Conservation (phyloP, 2,329 filamentous ascomycete species). For the Neonectria ditissima region DNA sequence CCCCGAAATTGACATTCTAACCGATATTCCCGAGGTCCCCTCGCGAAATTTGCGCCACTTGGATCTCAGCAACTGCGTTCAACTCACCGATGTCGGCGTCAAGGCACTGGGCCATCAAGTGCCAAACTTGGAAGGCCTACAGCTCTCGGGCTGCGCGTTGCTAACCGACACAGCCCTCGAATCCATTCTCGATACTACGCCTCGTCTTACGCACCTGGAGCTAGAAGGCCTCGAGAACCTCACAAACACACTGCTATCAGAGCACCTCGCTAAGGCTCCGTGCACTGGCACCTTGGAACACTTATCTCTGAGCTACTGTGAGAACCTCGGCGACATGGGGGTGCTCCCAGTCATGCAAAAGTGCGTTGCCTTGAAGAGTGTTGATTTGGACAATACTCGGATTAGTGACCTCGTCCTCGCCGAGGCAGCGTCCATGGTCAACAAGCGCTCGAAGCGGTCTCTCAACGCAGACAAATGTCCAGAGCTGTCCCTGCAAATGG, state of each 20-base stretch:
- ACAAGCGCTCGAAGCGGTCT: slow-evolving; percentile 67
- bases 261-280: slow-evolving; percentile 80
- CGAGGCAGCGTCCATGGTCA: slow-evolving; percentile 86
- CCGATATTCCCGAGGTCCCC: slow-evolving; percentile 79
- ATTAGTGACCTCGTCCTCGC: slow-evolving; percentile 87
- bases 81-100: slow-evolving; percentile 80
- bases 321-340: slow-evolving; percentile 83
- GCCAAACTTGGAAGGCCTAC: slow-evolving; percentile 83
- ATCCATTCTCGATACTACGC: slow-evolving; percentile 78
- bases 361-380: slow-evolving; percentile 74
- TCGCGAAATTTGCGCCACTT: slow-evolving; percentile 84
- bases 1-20: slow-evolving; percentile 84
- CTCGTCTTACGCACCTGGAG: slow-evolving; percentile 85
- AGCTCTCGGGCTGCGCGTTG: slow-evolving; percentile 81
- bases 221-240: slow-evolving; percentile 85
- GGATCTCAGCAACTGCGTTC: slow-evolving; percentile 83
- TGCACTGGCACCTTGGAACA: slow-evolving; percentile 80
- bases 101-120: slow-evolving; percentile 78
- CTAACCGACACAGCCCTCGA: slow-evolving; percentile 80
- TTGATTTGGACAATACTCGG: slow-evolving; percentile 94
- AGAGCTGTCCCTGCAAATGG: slow-evolving; percentile 75
- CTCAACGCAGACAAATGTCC: slow-evolving; percentile 57
- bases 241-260: slow-evolving; percentile 78
- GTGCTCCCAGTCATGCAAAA: slow-evolving; percentile 85
- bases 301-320: slow-evolving; percentile 90